These are phyloP conservation scores for Tillandsia leiboldiana DNA, from an alignment of 176 grass and related monocot genomes.

Conservation along the genomic window DNA sequence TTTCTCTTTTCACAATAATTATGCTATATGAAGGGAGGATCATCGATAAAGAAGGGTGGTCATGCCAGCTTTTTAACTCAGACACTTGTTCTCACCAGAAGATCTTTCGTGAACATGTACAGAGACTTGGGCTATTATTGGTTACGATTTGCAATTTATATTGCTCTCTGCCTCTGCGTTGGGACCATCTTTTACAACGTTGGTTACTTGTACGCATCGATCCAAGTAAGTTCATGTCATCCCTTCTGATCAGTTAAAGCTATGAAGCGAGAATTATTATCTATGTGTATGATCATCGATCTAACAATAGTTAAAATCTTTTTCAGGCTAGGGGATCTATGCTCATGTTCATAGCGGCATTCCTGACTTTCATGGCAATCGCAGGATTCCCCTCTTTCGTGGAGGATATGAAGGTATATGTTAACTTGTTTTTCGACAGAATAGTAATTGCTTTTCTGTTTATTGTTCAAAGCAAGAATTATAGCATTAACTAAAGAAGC, in stretches of 20 bases:
- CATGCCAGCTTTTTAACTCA: constrained; percentile 30
- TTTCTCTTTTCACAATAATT: too few species aligned
- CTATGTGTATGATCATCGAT: background rate
- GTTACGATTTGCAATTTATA: constrained; percentile 40
- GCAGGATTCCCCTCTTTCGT: constrained; percentile 56
- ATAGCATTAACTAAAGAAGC: too few species aligned
- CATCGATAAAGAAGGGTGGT: constrained; percentile 7
- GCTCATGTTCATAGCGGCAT: constrained; percentile 42
- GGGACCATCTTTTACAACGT: constrained; percentile 47
- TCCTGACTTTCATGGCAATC: constrained; percentile 49
- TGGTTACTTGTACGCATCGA: constrained; percentile 31
- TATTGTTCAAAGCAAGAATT: too few species aligned
- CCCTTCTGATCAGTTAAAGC: background rate
- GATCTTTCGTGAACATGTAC: constrained; percentile 46
- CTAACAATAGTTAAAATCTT: background rate
- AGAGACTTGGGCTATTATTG: constrained; percentile 51
- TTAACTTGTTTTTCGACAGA: background rate
- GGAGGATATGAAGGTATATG: constrained; percentile 62
- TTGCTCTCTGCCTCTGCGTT: constrained; percentile 29
- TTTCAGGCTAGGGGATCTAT: constrained; percentile 40
- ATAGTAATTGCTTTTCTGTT: too few species aligned
- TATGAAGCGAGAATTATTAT: background rate
- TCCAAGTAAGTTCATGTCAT: constrained; percentile 30
- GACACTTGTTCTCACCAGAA: constrained; percentile 28
- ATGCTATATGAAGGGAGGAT: background rate